Evolutionary conservation across 768 basidiomycete genomes (phyloP), one percentile per base, ranked within the genome.

Genomic region (Termitomyces eurrhizus): DNA sequence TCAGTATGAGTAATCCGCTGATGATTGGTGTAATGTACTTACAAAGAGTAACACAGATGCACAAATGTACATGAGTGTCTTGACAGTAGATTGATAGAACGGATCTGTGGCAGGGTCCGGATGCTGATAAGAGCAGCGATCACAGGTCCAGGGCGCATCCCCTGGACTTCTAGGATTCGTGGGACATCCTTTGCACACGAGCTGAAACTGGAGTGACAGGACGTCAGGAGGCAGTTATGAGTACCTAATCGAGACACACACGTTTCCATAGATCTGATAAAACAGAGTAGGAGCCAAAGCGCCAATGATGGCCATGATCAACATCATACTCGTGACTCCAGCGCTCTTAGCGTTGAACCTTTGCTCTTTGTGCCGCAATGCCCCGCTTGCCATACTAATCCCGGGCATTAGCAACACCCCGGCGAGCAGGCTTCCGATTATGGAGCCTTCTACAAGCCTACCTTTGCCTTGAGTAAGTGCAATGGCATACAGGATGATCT

Each of bases 301-400:
- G 13, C 97, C 97, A 62, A 99, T 96, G 72, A 99, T 93, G 13
- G 97, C 97, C 96, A 98, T 98, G 75, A 99, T 98, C 72, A 99
- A 74, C 93, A 99, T 96, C 79, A 97, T 97, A 71, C 95, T 97
- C 0, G 97, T 99, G 16, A 99, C 97, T 41, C 97, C 93, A 7
- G 97, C 97, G 68, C 92, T 94, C 78, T 93, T 98, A n/a, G 97
- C 97, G 68, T 99, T 99, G 80, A 99, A 99, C 66, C 87, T 92
- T 71, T 95, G 93, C 73, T 99, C 97, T 76, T 99, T 99, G 70
- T 89, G 80, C 68, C 85, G 81, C 60, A 97, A 64, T 0, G 97
- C 97, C 8, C 90, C 92, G 41, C 90, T 90, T 67, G 89, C 88
- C 97, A 99, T 99, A 73, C 92, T 94, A 68, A 87, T 82, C 0